Base-by-base conservation (phyloP, 1,139 yeast genomes). In the Saccharomyces hybrid region DNA sequence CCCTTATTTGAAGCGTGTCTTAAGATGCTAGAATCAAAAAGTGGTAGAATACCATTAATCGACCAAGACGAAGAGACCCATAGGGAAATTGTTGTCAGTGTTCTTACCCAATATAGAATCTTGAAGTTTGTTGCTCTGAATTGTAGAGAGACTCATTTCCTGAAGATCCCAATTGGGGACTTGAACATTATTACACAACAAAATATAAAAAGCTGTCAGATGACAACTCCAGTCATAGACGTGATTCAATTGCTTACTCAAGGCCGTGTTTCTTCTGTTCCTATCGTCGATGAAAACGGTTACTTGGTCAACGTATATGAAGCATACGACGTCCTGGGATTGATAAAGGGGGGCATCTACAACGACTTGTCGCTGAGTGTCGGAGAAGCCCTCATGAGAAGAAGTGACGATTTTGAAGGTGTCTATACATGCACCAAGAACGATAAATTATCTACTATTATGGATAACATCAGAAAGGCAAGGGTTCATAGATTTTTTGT, bases 321-420 rank as follows among this genome's bases (percentile, higher is more conserved):
- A 72, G 96, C 97, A 0, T 95, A 90, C 47, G 99, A 95, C 71
- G 95, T 93, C 5, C 77, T 95, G 62, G 89, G 96, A 0, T 76
- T 95, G 64, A 91, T 93, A 56, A 93, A 91, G 70, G 96, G 97
- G 46, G 98, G 98, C 2, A 85, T 89, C 67, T 90, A 91, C 67
- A 88, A 91, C 46, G 99, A 93, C 70, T 76, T 93, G 60, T 88
- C 90, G 49, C 76, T 95, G 61, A 86, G 95, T 56, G 97, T 95
- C 7, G 99, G 99, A 2, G 98, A 93, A 69, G 99, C 99, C 0
- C 77, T 95, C 55, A 83, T 93, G 82, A 82, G 96, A 70, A 81
- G 99, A 67, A 85, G 96, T 7, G 97, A 91, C 64, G 98, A 93
- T 69, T 95, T 93, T 66, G 99, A 93, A 71, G 99, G 99, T 56